phyloP scores from a whole-genome alignment of 1,284 basidiomycete genomes.

The Ustilago loliicola region DNA sequence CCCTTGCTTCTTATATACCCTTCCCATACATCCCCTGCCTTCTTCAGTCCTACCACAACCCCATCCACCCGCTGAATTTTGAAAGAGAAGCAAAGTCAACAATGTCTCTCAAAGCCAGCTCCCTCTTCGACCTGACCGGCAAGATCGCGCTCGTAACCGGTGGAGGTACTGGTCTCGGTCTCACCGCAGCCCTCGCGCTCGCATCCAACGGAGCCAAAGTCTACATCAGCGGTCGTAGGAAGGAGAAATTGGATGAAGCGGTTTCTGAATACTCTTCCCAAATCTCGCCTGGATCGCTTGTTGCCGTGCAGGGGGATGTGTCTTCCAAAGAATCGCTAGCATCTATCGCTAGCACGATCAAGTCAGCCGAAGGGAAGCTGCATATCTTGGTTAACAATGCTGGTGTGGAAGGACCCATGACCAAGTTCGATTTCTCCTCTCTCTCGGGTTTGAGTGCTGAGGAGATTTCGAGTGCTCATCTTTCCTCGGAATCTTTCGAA shows the following conservation, averaged over 20 bases:
- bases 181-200: conserved; percentile 59
- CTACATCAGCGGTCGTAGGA: conserved; percentile 60
- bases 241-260: conserved; percentile 48
- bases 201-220: conserved; percentile 64
- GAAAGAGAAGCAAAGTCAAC: no score
- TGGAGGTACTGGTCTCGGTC: conserved; percentile 62
- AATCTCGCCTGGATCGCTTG: not conserved
- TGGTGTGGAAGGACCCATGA: conserved; percentile 61
- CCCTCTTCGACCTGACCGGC: conserved; percentile 50
- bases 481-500: conserved; percentile 42
- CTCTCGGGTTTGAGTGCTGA: conserved; percentile 14
- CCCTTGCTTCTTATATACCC: not conserved
- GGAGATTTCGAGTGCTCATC: conserved; percentile 32
- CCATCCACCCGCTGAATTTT: not conserved
- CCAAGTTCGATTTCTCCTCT: conserved; percentile 29
- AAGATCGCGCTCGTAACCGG: conserved; percentile 63
- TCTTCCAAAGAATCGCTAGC: conserved; percentile 45
- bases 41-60: not conserved
- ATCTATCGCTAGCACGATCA: conserved; percentile 29
- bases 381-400: conserved; percentile 66
- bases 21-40: not conserved
- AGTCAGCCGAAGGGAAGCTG: conserved; percentile 24
- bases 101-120: conserved; percentile 26
- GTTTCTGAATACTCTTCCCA: conserved; percentile 16
- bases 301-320: conserved; percentile 46